Percentiles rank a stretch among this genome's conserved stretches.
Conservation (phyloP, 2,329 filamentous ascomycete species). For the Trichoderma sp. region DNA sequence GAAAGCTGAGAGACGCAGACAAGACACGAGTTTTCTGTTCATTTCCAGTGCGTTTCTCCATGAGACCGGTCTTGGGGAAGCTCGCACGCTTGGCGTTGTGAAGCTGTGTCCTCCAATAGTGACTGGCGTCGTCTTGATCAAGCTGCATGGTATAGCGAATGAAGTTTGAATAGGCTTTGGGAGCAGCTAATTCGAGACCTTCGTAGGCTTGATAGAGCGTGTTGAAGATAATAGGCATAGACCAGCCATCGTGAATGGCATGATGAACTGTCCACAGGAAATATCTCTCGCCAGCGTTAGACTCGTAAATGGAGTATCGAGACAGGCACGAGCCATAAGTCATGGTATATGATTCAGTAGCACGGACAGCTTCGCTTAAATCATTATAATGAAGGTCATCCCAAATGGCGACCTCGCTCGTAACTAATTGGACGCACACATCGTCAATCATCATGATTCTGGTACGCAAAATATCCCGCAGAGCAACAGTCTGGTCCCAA, state of each 20-base stretch:
- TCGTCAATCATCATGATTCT: slow-evolving; percentile 25
- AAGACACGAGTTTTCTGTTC: background rate
- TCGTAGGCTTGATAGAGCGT: slow-evolving; percentile 27
- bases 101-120: slow-evolving; percentile 26
- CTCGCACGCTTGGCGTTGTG: slow-evolving; percentile 13
- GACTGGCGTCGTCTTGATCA: background rate
- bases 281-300: background rate
- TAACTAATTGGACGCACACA: slow-evolving; percentile 28
- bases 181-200: background rate
- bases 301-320: slow-evolving; percentile 19
- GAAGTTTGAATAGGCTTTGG: slow-evolving; percentile 28
- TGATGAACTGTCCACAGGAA: slow-evolving; percentile 35
- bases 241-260: slow-evolving; percentile 35
- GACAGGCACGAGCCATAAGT: slow-evolving; percentile 19
- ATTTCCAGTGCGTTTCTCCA: background rate
- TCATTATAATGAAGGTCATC: background rate
- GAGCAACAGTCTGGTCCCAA: slow-evolving; percentile 32
- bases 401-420: slow-evolving; percentile 5
- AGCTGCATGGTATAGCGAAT: slow-evolving; percentile 26
- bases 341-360: slow-evolving; percentile 8
- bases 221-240: slow-evolving; percentile 16
- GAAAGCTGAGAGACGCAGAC: slow-evolving; percentile 1
- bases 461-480: slow-evolving; percentile 27
- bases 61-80: slow-evolving; percentile 19
- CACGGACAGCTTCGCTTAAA: background rate